Conservation (phyloP, 805 yeast species). For the Hyphopichia homilentoma region DNA sequence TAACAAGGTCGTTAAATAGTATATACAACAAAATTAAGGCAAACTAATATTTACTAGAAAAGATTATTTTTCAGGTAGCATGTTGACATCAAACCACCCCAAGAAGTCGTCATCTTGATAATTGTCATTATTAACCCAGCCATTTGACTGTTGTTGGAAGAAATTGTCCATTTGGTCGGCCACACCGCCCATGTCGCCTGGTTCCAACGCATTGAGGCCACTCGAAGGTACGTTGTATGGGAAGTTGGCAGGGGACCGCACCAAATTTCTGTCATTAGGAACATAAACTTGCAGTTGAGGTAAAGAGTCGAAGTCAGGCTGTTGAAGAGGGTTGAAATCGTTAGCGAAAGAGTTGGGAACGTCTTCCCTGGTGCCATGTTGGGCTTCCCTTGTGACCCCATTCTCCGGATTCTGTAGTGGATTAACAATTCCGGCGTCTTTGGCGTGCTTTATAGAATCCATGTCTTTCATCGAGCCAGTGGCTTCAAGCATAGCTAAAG, state of each 20-base stretch:
- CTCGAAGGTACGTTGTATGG: constrained; percentile 3
- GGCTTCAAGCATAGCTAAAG: constrained; percentile 69
- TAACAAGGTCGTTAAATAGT: too few relatives aligned
- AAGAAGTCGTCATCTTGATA: constrained; percentile 74
- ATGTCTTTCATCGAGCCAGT: constrained; percentile 59
- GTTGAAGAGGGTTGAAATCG: constrained; percentile 5
- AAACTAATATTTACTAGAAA: too few relatives aligned
- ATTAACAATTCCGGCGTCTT: background rate
- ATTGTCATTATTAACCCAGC: constrained; percentile 70
- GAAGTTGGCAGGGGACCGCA: constrained; percentile 3
- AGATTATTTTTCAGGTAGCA: constrained; percentile 14
- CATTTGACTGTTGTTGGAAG: constrained; percentile 77
- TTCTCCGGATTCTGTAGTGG: too few relatives aligned
- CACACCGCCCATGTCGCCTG: constrained; percentile 8
- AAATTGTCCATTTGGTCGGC: constrained; percentile 49
- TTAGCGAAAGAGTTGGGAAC: background rate
- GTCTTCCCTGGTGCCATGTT: too few relatives aligned
- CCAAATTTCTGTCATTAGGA: background rate
- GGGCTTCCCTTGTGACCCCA: too few relatives aligned
- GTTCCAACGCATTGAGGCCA: background rate
- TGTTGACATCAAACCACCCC: constrained; percentile 88
- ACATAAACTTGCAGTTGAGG: constrained; percentile 6
- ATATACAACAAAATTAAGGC: too few relatives aligned
- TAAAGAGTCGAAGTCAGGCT: constrained; percentile 3
- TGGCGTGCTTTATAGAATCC: constrained; percentile 6